Evolutionary conservation across 805 yeast genomes (phyloP).

Genomic region (Debaryomyces tyrocola): DNA sequence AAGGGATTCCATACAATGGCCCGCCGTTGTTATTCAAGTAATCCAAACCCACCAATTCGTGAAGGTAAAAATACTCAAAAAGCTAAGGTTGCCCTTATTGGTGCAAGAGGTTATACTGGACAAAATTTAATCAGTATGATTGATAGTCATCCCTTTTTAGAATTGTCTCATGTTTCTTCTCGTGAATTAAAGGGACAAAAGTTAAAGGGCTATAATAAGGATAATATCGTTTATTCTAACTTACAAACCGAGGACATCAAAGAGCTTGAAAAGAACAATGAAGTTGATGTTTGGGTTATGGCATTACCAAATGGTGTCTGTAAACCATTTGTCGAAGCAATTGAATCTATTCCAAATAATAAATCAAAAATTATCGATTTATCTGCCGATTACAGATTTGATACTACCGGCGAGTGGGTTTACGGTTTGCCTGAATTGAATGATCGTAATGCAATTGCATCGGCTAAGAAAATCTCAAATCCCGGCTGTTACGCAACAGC

Average conservation of each 20-base stretch:
- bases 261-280: slow-evolving; percentile 68
- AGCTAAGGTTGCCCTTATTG: slow-evolving; percentile 87
- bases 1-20: slow-evolving; percentile 51
- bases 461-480: slow-evolving; percentile 81
- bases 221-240: slow-evolving; percentile 77
- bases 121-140: slow-evolving; percentile 87
- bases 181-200: slow-evolving; percentile 90
- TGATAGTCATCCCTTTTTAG: slow-evolving; percentile 83
- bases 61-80: slow-evolving; percentile 60
- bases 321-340: slow-evolving; percentile 80
- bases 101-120: slow-evolving; percentile 98
- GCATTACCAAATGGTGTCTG: slow-evolving; percentile 98
- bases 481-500: slow-evolving; percentile 99
- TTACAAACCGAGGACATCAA: slow-evolving; percentile 85
- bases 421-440: slow-evolving; percentile 95
- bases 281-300: slow-evolving; percentile 97
- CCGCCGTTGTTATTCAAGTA: slow-evolving; percentile 28
- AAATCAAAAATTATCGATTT: slow-evolving; percentile 84
- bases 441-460: slow-evolving; percentile 62
- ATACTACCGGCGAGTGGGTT: slow-evolving; percentile 81
- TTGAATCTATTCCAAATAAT: slow-evolving; percentile 62
- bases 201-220: slow-evolving; percentile 83
- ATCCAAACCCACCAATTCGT: slow-evolving; percentile 72
- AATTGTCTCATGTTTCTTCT: slow-evolving; percentile 90
- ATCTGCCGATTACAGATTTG: slow-evolving; percentile 96